Conservation (phyloP, 1,139 yeast genomes). For the Magnusiomyces starmeri region DNA sequence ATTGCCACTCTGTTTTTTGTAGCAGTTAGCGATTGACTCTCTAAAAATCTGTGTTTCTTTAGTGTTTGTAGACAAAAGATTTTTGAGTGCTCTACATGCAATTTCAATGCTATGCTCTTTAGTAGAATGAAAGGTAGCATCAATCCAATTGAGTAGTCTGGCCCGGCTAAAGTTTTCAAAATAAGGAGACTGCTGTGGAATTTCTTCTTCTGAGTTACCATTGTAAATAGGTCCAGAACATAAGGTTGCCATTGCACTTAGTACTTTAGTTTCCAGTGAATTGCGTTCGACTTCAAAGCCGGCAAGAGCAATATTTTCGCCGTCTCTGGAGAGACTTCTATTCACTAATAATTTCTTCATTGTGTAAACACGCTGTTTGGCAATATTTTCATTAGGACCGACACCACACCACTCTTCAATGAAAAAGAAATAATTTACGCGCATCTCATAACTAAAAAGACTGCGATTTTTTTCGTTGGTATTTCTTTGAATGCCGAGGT, state of each 20-base stretch:
- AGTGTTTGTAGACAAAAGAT: conserved; percentile 55
- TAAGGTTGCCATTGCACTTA: conserved; percentile 78
- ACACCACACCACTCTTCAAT: conserved; percentile 93
- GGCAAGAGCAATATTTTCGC: conserved; percentile 48
- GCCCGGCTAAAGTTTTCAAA: conserved; percentile 60
- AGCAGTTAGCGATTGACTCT: conserved; percentile 64
- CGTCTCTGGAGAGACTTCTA: conserved; percentile 28
- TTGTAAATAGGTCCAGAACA: conserved; percentile 42
- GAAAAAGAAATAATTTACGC: conserved; percentile 74
- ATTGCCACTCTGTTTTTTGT: conserved; percentile 39
- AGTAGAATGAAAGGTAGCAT: conserved; percentile 54
- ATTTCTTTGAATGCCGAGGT: conserved; percentile 40
- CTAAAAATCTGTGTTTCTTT: conserved; percentile 50
- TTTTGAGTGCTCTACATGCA: conserved; percentile 68
- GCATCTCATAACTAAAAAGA: conserved; percentile 78
- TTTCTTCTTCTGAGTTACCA: conserved; percentile 30
- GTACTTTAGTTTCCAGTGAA: conserved; percentile 61
- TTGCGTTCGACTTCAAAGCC: conserved; percentile 77
- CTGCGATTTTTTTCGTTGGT: conserved; percentile 37
- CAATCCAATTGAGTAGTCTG: conserved; percentile 70
- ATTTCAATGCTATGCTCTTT: conserved; percentile 53
- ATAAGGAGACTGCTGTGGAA: neutral
- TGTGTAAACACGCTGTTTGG: conserved; percentile 58
- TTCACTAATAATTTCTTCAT: conserved; percentile 41
- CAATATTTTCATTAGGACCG: conserved; percentile 56